These are phyloP conservation scores for Amesomyces nigricolor DNA, from an alignment of 2,329 filamentous ascomycete genomes.

Conservation along the genomic window DNA sequence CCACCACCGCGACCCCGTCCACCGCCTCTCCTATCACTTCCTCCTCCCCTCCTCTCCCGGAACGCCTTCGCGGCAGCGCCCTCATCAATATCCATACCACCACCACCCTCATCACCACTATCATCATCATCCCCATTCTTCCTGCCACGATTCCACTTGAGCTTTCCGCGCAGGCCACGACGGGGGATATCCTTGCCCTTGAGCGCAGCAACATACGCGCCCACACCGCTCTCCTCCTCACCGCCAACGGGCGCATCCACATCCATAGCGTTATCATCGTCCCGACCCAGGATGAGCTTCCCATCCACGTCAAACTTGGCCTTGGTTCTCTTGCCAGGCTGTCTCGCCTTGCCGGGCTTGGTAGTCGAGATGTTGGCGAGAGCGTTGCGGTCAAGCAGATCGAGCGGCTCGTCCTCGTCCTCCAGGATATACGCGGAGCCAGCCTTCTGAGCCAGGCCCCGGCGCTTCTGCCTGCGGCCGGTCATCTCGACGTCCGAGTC, in stretches of 20 bases:
- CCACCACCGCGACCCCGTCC: slow-evolving; percentile 7
- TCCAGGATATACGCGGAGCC: slow-evolving; percentile 83
- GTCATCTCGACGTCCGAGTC: slow-evolving; percentile 56
- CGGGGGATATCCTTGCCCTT: slow-evolving; percentile 61
- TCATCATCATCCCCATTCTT: slow-evolving; percentile 49
- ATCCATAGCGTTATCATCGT: slow-evolving; percentile 56
- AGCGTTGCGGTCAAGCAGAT: slow-evolving; percentile 82
- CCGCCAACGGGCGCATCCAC: slow-evolving; percentile 40
- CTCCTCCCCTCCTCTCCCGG: slow-evolving; percentile 35
- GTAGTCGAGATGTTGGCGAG: slow-evolving; percentile 91
- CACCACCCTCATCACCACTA: slow-evolving; percentile 42
- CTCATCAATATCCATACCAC: slow-evolving; percentile 39
- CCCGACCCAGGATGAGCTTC: slow-evolving; percentile 68
- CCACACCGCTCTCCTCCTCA: slow-evolving; percentile 50
- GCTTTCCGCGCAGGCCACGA: slow-evolving; percentile 59
- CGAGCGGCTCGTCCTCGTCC: slow-evolving; percentile 89
- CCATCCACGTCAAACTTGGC: slow-evolving; percentile 70
- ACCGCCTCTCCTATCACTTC: background rate
- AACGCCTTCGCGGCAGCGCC: slow-evolving; percentile 40
- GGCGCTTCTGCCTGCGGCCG: slow-evolving; percentile 35
- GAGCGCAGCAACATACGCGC: slow-evolving; percentile 64
- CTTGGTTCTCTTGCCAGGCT: slow-evolving; percentile 55
- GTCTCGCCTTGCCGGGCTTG: slow-evolving; percentile 64
- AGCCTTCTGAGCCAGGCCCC: slow-evolving; percentile 49
- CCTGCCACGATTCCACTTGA: slow-evolving; percentile 55